These are phyloP conservation scores for Coffea canephora DNA, from an alignment of 257 asterid genomes.

Conservation along the genomic window DNA sequence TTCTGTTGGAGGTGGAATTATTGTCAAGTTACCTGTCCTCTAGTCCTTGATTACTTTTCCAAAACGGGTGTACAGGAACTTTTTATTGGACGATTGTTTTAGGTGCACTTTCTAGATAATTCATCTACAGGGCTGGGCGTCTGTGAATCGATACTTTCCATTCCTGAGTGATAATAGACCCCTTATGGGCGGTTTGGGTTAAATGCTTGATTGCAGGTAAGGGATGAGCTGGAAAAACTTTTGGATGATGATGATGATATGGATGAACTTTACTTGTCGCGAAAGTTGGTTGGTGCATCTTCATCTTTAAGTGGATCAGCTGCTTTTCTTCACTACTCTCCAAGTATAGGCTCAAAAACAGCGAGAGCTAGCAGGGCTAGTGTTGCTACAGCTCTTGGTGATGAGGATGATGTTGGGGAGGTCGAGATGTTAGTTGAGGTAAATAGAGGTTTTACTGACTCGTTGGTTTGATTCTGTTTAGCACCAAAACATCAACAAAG, in stretches of 20 bases:
- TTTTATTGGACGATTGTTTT: too few species aligned
- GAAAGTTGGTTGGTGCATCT: conserved; percentile 64
- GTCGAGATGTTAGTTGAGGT: conserved; percentile 98
- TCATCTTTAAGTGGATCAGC: conserved; percentile 81
- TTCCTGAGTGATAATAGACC: neutral
- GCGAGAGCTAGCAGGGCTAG: conserved; percentile 89
- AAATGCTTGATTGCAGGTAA: conserved; percentile 51
- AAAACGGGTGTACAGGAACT: too few species aligned
- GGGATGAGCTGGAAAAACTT: conserved; percentile 96
- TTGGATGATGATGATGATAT: conserved; percentile 96
- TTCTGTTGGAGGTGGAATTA: too few species aligned
- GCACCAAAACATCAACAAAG: neutral
- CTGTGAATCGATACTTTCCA: too few species aligned
- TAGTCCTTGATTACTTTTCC: too few species aligned
- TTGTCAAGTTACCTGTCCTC: too few species aligned
- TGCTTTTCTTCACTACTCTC: conserved; percentile 68
- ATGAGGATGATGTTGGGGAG: conserved; percentile 86
- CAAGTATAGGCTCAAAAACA: conserved; percentile 80
- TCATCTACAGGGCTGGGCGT: too few species aligned
- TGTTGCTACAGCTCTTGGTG: conserved; percentile 75
- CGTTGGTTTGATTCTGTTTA: too few species aligned
- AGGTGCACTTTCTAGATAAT: too few species aligned
- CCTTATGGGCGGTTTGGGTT: neutral
- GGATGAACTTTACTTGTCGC: conserved; percentile 91
- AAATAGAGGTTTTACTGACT: neutral